Base-by-base conservation (phyloP, 257 asterid genomes). In the Oldenlandia corymbosa region DNA sequence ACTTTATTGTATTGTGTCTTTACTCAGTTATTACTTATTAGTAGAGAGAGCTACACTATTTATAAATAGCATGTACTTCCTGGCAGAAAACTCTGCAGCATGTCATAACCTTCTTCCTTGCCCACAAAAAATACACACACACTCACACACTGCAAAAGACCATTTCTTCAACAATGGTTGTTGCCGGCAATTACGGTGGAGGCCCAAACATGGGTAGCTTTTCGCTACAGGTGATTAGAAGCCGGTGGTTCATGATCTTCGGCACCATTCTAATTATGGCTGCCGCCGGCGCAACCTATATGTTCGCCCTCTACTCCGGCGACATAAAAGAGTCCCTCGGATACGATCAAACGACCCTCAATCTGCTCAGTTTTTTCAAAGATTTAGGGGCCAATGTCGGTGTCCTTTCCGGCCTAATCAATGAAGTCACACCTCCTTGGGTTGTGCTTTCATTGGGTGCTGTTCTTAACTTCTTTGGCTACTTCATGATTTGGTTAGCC, bases 341-440 rank as follows among this genome's bases (percentile, higher is more conserved):
- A 1, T 88, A 88, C 58, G 96, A 88, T 76, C 96, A 88, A 62
- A 75, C 90, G 0, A 88, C 96, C 65, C 86, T 88, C 36, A 86
- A 79, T 70, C 73, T 84, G n/a, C 84, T 88, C 43, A 84, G 95
- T 63, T 86, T 85, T 74, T 88, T 84, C 85, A 88, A 88, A 37
- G 96, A 88, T 68, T 64, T 84, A 31, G 95, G 96, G 0, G 56
- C 86, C 43, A 88, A 85, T 75, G 91, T 88, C 13, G 96, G 96
- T 21, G 48, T 85, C 58, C 77, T 86, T 23, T 56, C 95, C 30
- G 96, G 96, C 9, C 57, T 88, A 0, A 79, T 88, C 80, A 84
- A 80, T 73, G 96, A 88, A 81, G 89, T 88, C 18, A 84, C 92
- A 9, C 96, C 96, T 9, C 92, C 95, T 6, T 88, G 96, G 96